Percentiles rank a stretch among this genome's conserved stretches.
Evolutionary conservation across 371 early-diverging fungal genomes (phyloP).

Genomic region (Zopfochytrium polystomum): DNA sequence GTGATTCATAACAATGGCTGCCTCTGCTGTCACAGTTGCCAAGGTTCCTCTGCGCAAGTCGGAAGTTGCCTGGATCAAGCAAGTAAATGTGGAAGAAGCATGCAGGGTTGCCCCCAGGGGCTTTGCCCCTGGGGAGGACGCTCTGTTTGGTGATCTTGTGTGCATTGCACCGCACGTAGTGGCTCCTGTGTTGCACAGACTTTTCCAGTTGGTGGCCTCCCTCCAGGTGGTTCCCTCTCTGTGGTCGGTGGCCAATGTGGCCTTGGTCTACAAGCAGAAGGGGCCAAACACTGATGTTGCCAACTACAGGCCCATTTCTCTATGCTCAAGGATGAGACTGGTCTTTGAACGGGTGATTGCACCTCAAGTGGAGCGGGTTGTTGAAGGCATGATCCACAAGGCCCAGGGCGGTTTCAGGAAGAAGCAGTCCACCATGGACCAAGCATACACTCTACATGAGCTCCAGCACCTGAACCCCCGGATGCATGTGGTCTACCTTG

Average conservation of each 20-base stretch:
- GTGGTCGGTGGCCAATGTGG: slow-evolving; percentile 11
- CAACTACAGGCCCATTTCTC: slow-evolving; percentile 21
- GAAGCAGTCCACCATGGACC: background rate
- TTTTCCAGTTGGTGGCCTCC: background rate
- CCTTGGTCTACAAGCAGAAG: slow-evolving; percentile 16
- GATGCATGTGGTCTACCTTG: background rate
- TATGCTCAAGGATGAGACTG: slow-evolving; percentile 10
- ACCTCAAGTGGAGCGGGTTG: background rate
- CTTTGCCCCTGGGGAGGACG: background rate
- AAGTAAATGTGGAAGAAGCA: background rate
- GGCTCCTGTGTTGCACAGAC: background rate
- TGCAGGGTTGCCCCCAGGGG: background rate
- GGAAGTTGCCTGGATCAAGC: background rate
- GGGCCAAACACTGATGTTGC: slow-evolving; percentile 8
- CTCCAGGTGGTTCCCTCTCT: background rate
- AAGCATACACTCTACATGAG: slow-evolving; percentile 12
- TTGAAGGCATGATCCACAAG: background rate
- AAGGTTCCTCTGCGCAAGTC: too few relatives aligned
- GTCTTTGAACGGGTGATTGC: slow-evolving; percentile 1
- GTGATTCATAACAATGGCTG: too few relatives aligned
- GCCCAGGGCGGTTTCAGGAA: slow-evolving; percentile 18
- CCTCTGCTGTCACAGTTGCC: too few relatives aligned
- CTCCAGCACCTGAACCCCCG: background rate
- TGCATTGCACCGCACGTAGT: background rate
- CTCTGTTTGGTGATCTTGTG: background rate